phyloP scores from a whole-genome alignment of 2,329 filamentous ascomycete species.

The Pseudogymnoascus sp. region DNA sequence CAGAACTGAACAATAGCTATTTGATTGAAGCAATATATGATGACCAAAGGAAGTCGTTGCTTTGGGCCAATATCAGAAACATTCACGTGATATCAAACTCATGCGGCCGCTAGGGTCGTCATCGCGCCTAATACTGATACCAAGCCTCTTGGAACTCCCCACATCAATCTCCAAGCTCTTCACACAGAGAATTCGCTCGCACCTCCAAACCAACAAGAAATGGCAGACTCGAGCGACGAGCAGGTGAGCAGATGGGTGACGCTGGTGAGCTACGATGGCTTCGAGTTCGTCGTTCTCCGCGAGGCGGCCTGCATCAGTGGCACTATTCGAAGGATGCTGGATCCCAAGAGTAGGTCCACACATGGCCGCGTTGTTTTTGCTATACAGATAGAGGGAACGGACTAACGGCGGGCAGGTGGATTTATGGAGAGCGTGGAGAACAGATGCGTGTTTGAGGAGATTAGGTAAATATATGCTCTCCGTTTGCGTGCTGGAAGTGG shows the following conservation, averaged over 20 bases:
- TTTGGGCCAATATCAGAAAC: conserved; percentile 2
- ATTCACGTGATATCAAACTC: conserved; percentile 3
- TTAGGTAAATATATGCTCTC: conserved; percentile 48
- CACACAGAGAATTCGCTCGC: not conserved
- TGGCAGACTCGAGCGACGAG: not conserved
- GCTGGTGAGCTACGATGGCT: conserved; percentile 66
- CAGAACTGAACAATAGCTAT: not conserved
- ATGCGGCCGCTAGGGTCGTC: not conserved
- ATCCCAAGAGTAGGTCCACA: conserved; percentile 49
- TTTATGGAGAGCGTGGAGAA: conserved; percentile 59
- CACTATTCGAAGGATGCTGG: conserved; percentile 67
- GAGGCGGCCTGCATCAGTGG: conserved; percentile 63
- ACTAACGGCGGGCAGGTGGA: conserved; percentile 36
- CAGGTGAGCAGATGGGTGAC: conserved; percentile 60
- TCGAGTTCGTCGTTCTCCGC: conserved; percentile 66
- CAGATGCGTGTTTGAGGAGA: conserved; percentile 60
- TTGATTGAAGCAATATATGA: not conserved
- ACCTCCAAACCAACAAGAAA: not conserved
- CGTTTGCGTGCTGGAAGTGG: not conserved
- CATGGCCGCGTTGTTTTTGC: conserved; percentile 14
- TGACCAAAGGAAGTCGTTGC: not conserved
- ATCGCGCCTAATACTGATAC: not conserved
- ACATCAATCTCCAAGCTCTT: not conserved
- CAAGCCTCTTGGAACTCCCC: not conserved
- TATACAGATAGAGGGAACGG: conserved; percentile 10